These are phyloP conservation scores for Ceratocystis diversiconidia DNA, from an alignment of 2,329 filamentous ascomycete species.

Conservation along the genomic window DNA sequence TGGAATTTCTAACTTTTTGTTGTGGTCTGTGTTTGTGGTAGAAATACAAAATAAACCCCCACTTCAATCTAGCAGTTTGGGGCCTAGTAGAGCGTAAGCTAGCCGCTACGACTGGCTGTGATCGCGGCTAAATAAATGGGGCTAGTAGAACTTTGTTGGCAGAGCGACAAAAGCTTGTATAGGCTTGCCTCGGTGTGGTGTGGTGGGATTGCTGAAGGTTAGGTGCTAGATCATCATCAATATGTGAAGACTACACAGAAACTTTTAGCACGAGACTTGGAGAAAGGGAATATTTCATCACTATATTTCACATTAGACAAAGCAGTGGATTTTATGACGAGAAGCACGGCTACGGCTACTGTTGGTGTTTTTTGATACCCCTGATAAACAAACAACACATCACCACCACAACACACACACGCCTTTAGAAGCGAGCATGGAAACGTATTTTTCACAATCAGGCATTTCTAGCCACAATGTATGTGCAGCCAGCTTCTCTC, in stretches of 20 bases:
- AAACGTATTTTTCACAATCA: constrained; percentile 43
- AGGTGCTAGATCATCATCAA: constrained; percentile 4
- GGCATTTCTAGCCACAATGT: constrained; percentile 58
- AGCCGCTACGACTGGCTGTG: not conserved
- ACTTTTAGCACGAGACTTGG: no score
- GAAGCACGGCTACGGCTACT: no score
- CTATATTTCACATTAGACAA: no score
- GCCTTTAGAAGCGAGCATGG: constrained; percentile 28
- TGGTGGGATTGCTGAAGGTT: not conserved
- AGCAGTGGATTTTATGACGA: no score
- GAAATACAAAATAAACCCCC: not conserved
- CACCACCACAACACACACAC: constrained; percentile 16
- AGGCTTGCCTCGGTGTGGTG: not conserved
- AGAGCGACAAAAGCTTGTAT: not conserved
- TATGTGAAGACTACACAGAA: not conserved
- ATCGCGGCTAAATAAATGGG: constrained; percentile 3
- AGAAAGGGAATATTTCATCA: no score
- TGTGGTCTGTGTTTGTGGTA: not conserved
- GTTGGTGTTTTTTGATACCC: not conserved
- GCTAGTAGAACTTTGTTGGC: not conserved
- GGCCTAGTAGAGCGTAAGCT: not conserved
- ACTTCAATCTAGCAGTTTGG: constrained; percentile 6
- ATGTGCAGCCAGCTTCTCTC: constrained; percentile 24
- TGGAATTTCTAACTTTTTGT: not conserved
- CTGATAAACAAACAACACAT: not conserved